These are phyloP conservation scores for Isoetes engelmannii DNA, from an alignment of 83 land plant species.

Conservation along the genomic window DNA sequence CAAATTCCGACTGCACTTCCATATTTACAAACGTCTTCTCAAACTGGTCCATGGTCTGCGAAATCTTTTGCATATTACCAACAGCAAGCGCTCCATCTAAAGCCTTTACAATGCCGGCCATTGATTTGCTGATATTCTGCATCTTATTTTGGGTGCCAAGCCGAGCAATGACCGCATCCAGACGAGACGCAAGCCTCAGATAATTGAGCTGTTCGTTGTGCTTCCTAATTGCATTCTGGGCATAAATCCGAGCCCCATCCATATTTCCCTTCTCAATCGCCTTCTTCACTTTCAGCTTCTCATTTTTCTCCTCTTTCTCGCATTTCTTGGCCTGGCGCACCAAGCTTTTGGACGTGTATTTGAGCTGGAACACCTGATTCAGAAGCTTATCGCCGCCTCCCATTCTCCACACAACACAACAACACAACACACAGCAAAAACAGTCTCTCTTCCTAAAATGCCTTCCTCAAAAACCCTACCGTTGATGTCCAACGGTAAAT, in stretches of 20 bases:
- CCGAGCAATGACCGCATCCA: conserved; percentile 31
- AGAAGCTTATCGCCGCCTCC: conserved; percentile 18
- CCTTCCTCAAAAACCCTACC: too few relatives aligned
- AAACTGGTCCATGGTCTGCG: conserved; percentile 33
- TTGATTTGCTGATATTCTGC: conserved; percentile 30
- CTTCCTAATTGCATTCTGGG: conserved; percentile 30
- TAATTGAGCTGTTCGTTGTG: conserved; percentile 36
- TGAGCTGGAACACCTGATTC: conserved; percentile 24
- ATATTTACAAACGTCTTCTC: conserved; percentile 33
- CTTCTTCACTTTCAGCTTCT: conserved; percentile 28
- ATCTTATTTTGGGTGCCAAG: conserved; percentile 24
- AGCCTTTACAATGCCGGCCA: conserved; percentile 26
- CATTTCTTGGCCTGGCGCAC: conserved; percentile 26
- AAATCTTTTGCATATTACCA: conserved; percentile 31
- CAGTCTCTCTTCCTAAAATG: too few relatives aligned
- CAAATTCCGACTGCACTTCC: conserved; percentile 33
- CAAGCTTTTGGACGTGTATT: conserved; percentile 18
- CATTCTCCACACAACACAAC: too few relatives aligned
- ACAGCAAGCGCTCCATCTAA: conserved; percentile 27
- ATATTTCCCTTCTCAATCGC: conserved; percentile 33
- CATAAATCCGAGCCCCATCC: conserved; percentile 34
- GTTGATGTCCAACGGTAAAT: too few relatives aligned
- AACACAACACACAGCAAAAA: too few relatives aligned
- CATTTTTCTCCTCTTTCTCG: conserved; percentile 22
- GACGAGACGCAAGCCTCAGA: conserved; percentile 26